Evolutionary conservation across 345 rosid genomes (phyloP), one percentile per base, ranked within the genome.

Genomic region (Balakata baccata): DNA sequence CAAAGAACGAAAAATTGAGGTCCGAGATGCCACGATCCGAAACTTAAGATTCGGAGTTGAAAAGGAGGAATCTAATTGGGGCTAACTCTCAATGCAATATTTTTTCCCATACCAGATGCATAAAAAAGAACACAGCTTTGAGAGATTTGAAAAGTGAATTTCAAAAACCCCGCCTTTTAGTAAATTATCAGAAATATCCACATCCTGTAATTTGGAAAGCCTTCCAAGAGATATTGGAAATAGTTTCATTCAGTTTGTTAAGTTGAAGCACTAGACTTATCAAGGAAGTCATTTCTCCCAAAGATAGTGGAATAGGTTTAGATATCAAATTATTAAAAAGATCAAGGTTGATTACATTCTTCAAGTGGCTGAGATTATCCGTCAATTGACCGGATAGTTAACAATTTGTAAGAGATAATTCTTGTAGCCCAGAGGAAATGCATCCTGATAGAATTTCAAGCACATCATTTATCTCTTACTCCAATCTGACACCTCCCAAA

Each of bases 131-230:
- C 13, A 11, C 60, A 78, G 69, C 3, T 14, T 81, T 2, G 81
- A 62, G 61, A 81, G 69, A 52, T 81, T 81, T 0, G 54, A 63
- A 12, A 78, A 74, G 64, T 74, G 84, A 38, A 37, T 18, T 52
- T 77, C 79, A 7, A 62, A 58, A 11, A 71, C 78, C 7, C 51
- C 46, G 59, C 81, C 81, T 10, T 77, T 2, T 3, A 78, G 39
- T 46, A 0, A 16, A 54, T 78, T 81, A 6, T 63, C 17, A 56
- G 58, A 6, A 1, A 82, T 43, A 53, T 69, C 5, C n/a, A 71
- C 3, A 4, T 4, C 9, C 23, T 70, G 38, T 34, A 83, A 52
- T 2, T 68, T 59, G 16, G 16, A 2, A 17, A 74, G 69, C 17
- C 23, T 29, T 25, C 79, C 77, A 0, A 82, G 0, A 20, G 74